Evolutionary conservation across 176 grass and related monocot species (phyloP), one percentile per base, ranked within the genome.

Genomic region (Rhipidocladum racemiflorum): DNA sequence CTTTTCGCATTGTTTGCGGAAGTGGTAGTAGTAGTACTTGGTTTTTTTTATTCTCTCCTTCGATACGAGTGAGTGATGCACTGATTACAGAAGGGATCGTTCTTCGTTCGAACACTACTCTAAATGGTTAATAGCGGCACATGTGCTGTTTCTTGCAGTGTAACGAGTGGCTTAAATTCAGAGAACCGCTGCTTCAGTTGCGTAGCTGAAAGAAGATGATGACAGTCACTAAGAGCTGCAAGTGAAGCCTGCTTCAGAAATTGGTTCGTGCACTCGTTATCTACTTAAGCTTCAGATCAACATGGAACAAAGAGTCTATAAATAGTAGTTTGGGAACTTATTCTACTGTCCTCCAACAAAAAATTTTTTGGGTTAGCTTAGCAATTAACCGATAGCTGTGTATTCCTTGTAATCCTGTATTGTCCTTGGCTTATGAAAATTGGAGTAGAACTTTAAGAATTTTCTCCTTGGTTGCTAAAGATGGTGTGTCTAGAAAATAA

Each of bases 121-220:
- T 29, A 14, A 14, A 20, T 20, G 48, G 44, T 43, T 50, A 70
- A n/a, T 38, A 40, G 66, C 48, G 25, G 65, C 54, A 11, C 1
- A 5, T 3, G 24, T 9, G 39, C 8, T 10, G 74, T 78, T 70
- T 39, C 65, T 70, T 78, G 66, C 17, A 10, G 45, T 6, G 21
- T 1, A 7, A 8, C 8, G 21, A 8, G 63, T 60, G 18, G 27
- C 27, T 68, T 59, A 4, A 16, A 38, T 16, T 50, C 24, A 0
- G 18, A 34, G 63, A 9, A 61, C 43, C 21, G 16, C 29, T 7
- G 68, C 21, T 63, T 28, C 48, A 24, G 2, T 76, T 67, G 59
- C 60, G 81, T 75, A 50, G 61, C 70, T 53, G 43, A 39, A 66
- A 14, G 16, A 30, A 38, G 60, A 84, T 70, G 46, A 6, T 42